Base-by-base conservation (phyloP, 306 rosid species). In the Albizia julibrissin region DNA sequence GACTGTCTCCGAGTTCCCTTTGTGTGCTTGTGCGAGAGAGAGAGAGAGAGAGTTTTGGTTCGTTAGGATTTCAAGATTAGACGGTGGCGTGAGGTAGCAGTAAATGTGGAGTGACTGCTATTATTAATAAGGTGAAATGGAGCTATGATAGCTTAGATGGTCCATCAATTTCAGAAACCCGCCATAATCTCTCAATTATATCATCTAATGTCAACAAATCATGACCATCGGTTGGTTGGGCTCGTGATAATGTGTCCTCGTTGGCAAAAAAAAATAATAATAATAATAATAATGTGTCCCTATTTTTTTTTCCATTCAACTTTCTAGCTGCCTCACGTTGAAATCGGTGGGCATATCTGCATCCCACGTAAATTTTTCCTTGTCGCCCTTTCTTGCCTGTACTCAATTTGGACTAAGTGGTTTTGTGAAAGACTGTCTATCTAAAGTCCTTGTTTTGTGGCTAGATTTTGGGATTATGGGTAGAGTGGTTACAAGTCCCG, bases 81-180 rank as follows among this genome's bases (percentile, higher is more conserved):
- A 62, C 33, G 74, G 34, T 80, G 78, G 79, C 83, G 89, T 84
- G 86, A 75, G 75, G 82, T 79, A 79, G 80, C 76, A 81, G 86
- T 78, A 65, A 84, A 64, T 74, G 62, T 43, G 29, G 71, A 43
- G 40, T 34, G 70, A 69, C 37, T 8, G 79, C 21, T 59, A 79
- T 87, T 84, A 81, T 78, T 64, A 29, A 5, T 64, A 64, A 81
- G 87, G 90, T 87, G 62, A 44, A 71, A 64, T 79, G 84, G 77
- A 72, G 82, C 71, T 79, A 43, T 76, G 81, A 65, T 69, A 75
- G 82, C 78, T 84, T 84, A 79, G 90, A 78, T 84, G 71, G 21
- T 27, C 78, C 76, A 81, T 87, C 90, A 81, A 84, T 80, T 84
- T 87, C 87, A 75, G 1, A 75, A 79, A 81, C 80, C 33, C 5